Percentiles rank a stretch among this genome's conserved stretches.
Conservation (phyloP, 768 basidiomycete species). For the Kwoniella mangroviensis region DNA sequence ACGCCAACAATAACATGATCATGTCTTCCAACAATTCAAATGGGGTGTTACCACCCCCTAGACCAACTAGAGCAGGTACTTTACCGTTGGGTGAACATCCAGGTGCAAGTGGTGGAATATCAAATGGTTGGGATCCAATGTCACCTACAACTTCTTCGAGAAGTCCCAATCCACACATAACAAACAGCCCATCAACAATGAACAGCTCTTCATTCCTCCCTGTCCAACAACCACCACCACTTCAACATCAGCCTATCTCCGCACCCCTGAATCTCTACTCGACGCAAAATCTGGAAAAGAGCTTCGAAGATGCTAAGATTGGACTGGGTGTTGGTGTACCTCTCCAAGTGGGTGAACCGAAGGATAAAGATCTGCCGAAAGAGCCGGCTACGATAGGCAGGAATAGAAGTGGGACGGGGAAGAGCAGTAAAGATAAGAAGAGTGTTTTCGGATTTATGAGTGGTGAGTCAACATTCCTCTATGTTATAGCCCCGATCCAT, state of each 20-base stretch:
- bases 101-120: not conserved
- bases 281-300: conserved; percentile 34
- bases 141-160: conserved; percentile 21
- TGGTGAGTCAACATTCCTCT: conserved; percentile 34
- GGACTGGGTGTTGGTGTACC: conserved; percentile 44
- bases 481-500: not conserved
- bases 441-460: conserved; percentile 57
- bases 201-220: conserved; percentile 22
- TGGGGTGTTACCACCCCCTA: conserved; percentile 38
- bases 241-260: conserved; percentile 47
- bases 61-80: conserved; percentile 55
- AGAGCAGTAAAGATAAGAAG: conserved; percentile 57
- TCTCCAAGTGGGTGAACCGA: conserved; percentile 40
- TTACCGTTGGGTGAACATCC: conserved; percentile 43
- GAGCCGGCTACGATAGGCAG: conserved; percentile 46
- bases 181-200: conserved; percentile 11
- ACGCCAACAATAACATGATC: conserved; percentile 15
- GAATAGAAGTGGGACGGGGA: conserved; percentile 53
- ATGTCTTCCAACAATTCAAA: conserved; percentile 17
- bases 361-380: conserved; percentile 53
- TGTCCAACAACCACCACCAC: conserved; percentile 33
- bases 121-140: conserved; percentile 30
- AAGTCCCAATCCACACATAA: conserved; percentile 15
- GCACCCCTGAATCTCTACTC: conserved; percentile 48
- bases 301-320: conserved; percentile 45